Evolutionary conservation across 371 early-diverging fungal species (phyloP).

Genomic region (Phascolomyces articulosus): DNA sequence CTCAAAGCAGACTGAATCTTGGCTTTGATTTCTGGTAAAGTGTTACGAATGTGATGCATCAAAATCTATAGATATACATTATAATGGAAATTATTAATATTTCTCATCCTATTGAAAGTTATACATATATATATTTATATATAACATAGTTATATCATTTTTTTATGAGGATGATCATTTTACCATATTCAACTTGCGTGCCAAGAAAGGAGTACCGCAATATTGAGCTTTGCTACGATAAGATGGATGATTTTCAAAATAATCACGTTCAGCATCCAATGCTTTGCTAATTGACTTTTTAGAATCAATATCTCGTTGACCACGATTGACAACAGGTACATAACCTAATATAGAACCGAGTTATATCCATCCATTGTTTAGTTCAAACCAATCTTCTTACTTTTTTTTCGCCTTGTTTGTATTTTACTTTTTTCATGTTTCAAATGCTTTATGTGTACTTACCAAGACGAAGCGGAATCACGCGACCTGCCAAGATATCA

Average conservation of each 20-base stretch:
- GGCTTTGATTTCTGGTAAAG: conserved; percentile 98
- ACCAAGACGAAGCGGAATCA: conserved; percentile 95
- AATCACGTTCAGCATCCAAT: conserved; percentile 86
- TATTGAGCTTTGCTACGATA: conserved; percentile 96
- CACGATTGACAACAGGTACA: conserved; percentile 96
- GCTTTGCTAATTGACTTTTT: conserved; percentile 90
- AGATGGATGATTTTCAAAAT: conserved; percentile 93
- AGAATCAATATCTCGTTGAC: conserved; percentile 93
- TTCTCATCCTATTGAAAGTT: too few species aligned
- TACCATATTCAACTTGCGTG: conserved; percentile 89
- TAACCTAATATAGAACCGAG: conserved; percentile 67
- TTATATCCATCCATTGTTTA: too few species aligned
- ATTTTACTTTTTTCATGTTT: too few species aligned
- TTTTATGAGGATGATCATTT: background rate
- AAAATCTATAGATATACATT: conserved; percentile 46
- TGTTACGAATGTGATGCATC: conserved; percentile 92
- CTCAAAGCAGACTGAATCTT: conserved; percentile 85
- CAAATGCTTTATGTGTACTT: background rate
- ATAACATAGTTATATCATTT: background rate
- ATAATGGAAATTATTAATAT: too few species aligned
- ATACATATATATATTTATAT: too few species aligned
- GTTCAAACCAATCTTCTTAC: too few species aligned
- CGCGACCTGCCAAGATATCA: conserved; percentile 97
- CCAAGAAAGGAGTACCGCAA: conserved; percentile 99
- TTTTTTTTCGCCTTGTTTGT: too few species aligned